Evolutionary conservation across 225 moss, liverwort and hornwort species (phyloP).

Genomic region (Bryum argenteum): DNA sequence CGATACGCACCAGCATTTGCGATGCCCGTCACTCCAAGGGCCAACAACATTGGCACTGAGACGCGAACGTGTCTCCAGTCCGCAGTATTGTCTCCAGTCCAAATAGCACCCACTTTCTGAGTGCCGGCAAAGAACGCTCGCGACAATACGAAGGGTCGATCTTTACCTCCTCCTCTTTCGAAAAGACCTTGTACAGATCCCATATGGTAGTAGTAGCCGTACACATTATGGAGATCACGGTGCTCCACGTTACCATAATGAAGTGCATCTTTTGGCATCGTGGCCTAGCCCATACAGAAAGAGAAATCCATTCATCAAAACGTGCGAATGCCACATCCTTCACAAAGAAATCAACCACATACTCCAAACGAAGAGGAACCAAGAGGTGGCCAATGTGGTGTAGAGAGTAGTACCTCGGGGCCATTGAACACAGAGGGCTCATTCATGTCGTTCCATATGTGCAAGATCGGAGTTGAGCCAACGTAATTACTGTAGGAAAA

Average conservation of each 20-base stretch:
- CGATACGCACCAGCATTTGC: constrained; percentile 71
- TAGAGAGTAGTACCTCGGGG: constrained; percentile 72
- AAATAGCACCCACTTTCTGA: constrained; percentile 86
- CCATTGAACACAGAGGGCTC: constrained; percentile 99
- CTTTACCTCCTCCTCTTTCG: constrained; percentile 72
- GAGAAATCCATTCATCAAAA: neutral
- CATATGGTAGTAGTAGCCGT: constrained; percentile 96
- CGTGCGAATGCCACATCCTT: neutral
- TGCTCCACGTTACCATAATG: constrained; percentile 83
- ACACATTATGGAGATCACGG: constrained; percentile 95
- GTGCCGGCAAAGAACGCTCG: constrained; percentile 94
- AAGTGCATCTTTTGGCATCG: constrained; percentile 91
- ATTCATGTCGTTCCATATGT: constrained; percentile 99
- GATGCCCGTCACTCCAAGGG: constrained; percentile 83
- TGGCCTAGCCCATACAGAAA: constrained; percentile 54
- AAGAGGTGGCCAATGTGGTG: constrained; percentile 14
- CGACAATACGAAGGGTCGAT: constrained; percentile 94
- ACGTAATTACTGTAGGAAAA: constrained; percentile 74
- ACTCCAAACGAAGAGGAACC: constrained; percentile 12
- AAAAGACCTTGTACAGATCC: constrained; percentile 76
- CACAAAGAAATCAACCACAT: constrained; percentile 14
- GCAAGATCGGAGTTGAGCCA: constrained; percentile 83
- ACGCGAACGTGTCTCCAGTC: constrained; percentile 78
- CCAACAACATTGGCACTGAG: constrained; percentile 88
- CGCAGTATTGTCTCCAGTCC: constrained; percentile 96